A percentile compares a stretch with the other conserved stretches of the same genome.
These are phyloP conservation scores for Drechslerella dactyloides DNA, from an alignment of 2,329 filamentous ascomycete species.

Conservation along the genomic window DNA sequence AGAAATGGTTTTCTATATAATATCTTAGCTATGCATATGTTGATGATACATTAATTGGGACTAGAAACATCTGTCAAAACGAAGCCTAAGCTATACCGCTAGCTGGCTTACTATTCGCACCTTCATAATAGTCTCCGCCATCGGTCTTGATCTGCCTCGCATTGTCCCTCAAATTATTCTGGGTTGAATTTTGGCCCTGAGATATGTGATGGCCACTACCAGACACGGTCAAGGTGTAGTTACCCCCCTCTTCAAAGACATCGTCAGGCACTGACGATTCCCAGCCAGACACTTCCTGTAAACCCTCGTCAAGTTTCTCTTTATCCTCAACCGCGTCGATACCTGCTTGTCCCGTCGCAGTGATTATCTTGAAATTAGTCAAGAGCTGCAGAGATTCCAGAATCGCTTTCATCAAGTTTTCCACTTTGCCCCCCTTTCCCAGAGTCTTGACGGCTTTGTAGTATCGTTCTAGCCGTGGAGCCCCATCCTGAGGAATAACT, in stretches of 20 bases:
- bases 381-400: conserved; percentile 6
- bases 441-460: conserved; percentile 11
- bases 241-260: background rate
- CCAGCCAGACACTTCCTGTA: background rate
- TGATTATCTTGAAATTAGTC: background rate
- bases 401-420: conserved; percentile 8
- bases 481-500: background rate
- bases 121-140: background rate
- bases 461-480: background rate
- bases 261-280: conserved; percentile 2
- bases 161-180: background rate
- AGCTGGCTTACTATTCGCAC: background rate
- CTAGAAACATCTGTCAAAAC: too few relatives aligned
- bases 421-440: conserved; percentile 9
- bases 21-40: too few relatives aligned
- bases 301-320: background rate
- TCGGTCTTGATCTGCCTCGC: background rate
- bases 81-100: background rate
- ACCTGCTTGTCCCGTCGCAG: background rate
- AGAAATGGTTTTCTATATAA: too few relatives aligned
- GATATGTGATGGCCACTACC: background rate
- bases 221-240: conserved; percentile 1
- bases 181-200: background rate
- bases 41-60: too few relatives aligned
- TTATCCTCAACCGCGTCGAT: background rate